Evolutionary conservation across 495 filamentous ascomycete genomes (phyloP).

Genomic region (Platismatia glauca): DNA sequence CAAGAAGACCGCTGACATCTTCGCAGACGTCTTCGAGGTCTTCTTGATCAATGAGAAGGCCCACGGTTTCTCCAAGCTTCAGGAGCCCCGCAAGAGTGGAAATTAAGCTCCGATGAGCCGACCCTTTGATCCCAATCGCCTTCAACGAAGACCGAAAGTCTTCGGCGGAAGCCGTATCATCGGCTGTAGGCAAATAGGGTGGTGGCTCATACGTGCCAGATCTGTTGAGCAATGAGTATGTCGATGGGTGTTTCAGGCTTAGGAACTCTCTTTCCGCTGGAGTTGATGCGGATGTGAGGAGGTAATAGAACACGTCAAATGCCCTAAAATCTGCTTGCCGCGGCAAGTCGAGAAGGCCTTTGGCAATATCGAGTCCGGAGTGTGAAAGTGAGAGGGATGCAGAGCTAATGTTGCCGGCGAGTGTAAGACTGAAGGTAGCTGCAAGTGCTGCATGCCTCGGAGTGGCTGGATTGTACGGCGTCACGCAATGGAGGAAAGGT

Average conservation of each 20-base stretch:
- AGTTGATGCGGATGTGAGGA: slow-evolving; percentile 81
- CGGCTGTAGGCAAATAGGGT: slow-evolving; percentile 82
- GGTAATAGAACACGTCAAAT: slow-evolving; percentile 98
- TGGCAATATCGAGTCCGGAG: slow-evolving; percentile 75
- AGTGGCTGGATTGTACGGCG: slow-evolving; percentile 78
- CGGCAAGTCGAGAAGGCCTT: slow-evolving; percentile 75
- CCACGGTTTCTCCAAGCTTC: slow-evolving; percentile 83
- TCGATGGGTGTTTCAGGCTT: slow-evolving; percentile 67
- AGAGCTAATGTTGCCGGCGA: slow-evolving; percentile 67
- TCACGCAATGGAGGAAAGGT: slow-evolving; percentile 79
- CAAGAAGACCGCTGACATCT: slow-evolving; percentile 78
- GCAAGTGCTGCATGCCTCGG: slow-evolving; percentile 74
- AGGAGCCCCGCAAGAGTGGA: slow-evolving; percentile 77
- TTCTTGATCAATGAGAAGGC: slow-evolving; percentile 78
- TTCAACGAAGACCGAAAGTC: slow-evolving; percentile 80
- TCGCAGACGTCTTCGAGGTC: slow-evolving; percentile 79
- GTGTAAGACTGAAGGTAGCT: slow-evolving; percentile 69
- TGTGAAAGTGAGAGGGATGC: slow-evolving; percentile 72
- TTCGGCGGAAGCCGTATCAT: slow-evolving; percentile 87
- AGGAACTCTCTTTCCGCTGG: slow-evolving; percentile 86
- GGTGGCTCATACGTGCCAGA: slow-evolving; percentile 84
- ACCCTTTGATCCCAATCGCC: slow-evolving; percentile 84
- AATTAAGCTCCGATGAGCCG: slow-evolving; percentile 67
- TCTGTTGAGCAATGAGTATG: slow-evolving; percentile 68
- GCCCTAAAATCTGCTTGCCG: slow-evolving; percentile 74